phyloP scores from a whole-genome alignment of 352 stramenopile species.

The Globisporangium emineosum region DNA sequence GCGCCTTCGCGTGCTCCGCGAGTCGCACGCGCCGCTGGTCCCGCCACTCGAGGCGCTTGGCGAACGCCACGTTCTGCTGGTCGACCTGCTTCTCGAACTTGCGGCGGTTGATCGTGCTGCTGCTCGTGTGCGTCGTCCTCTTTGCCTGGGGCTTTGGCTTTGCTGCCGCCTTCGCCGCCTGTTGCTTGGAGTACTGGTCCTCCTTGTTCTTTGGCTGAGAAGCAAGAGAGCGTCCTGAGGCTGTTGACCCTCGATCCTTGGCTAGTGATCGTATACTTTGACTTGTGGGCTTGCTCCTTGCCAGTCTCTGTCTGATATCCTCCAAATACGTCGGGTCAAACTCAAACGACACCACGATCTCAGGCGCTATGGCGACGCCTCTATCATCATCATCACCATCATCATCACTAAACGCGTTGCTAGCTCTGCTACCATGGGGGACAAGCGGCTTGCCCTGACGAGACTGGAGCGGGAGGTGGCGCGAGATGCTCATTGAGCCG shows the following conservation, averaged over 20 bases:
- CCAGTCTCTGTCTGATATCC: conserved; percentile 2
- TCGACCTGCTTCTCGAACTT: conserved; percentile 56
- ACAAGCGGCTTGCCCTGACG: conserved; percentile 31
- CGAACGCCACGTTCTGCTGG: conserved; percentile 52
- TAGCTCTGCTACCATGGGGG: not conserved
- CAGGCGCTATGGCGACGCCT: not conserved
- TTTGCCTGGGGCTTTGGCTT: not conserved
- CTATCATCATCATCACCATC: not conserved
- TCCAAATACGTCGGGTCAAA: conserved; percentile 35
- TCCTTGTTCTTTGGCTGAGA: conserved; percentile 10
- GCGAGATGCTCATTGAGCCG: conserved; percentile 21
- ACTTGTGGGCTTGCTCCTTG: not conserved
- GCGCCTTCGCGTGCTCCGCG: conserved; percentile 22
- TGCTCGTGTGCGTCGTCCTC: conserved; percentile 33
- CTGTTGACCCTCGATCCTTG: not conserved
- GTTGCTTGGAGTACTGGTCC: not conserved
- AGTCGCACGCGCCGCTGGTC: conserved; percentile 26
- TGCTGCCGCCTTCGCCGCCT: not conserved
- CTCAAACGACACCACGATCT: conserved; percentile 38
- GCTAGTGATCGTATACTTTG: not conserved
- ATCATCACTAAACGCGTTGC: not conserved
- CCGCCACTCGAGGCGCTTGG: conserved; percentile 46
- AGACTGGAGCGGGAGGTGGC: conserved; percentile 32
- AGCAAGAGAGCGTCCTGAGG: not conserved
- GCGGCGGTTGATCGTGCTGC: conserved; percentile 54